Percentiles rank a stretch among this genome's conserved stretches.
These are phyloP conservation scores for Ascocoryne sarcoides DNA, from an alignment of 2,329 filamentous ascomycete species.

Conservation along the genomic window DNA sequence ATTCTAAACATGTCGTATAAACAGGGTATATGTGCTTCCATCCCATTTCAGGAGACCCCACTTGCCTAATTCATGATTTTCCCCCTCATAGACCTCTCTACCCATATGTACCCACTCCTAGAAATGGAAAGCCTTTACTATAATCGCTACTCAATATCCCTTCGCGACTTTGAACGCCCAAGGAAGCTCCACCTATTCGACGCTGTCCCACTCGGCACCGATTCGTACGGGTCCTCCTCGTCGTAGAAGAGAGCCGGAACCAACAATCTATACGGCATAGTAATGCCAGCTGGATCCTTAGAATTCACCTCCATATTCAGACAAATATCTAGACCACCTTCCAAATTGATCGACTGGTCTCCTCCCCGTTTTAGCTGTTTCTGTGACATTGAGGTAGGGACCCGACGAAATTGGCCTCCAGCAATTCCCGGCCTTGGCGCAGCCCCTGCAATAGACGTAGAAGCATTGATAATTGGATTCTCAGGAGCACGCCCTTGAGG, in stretches of 20 bases:
- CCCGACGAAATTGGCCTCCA: constrained; percentile 47
- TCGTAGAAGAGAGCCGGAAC: constrained; percentile 66
- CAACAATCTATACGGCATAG: constrained; percentile 75
- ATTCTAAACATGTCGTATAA: background rate
- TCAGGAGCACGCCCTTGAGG: constrained; percentile 9
- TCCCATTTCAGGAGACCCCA: background rate
- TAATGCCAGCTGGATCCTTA: constrained; percentile 79
- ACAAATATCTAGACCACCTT: constrained; percentile 77
- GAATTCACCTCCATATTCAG: constrained; percentile 85
- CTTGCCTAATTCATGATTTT: background rate
- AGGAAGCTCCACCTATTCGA: background rate
- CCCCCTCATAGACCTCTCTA: background rate
- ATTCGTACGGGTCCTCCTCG: constrained; percentile 6
- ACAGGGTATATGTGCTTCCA: background rate
- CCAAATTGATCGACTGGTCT: constrained; percentile 60
- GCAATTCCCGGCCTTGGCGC: constrained; percentile 11
- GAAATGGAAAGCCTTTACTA: too few relatives aligned
- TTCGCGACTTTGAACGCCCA: too few relatives aligned
- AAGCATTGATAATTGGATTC: constrained; percentile 12
- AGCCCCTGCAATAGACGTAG: constrained; percentile 19
- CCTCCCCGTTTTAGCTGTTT: constrained; percentile 50
- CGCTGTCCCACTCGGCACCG: background rate
- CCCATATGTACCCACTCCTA: too few relatives aligned
- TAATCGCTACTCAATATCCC: too few relatives aligned
- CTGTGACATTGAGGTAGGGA: constrained; percentile 57